Evolutionary conservation across 495 filamentous ascomycete genomes (phyloP), one percentile per base, ranked within the genome.

Genomic region (Trichoderma reesei): DNA sequence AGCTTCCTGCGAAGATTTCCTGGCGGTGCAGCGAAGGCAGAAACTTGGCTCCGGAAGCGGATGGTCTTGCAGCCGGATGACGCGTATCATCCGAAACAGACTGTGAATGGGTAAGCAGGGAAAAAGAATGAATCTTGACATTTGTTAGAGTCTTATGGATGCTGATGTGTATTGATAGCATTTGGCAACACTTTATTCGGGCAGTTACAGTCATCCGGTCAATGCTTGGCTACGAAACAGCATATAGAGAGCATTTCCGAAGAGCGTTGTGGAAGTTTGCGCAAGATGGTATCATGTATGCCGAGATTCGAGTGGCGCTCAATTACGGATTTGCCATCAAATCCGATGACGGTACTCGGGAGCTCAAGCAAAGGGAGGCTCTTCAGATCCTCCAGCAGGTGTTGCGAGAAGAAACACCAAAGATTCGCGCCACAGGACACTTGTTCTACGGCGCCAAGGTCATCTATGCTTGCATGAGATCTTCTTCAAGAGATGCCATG

Each of bases 401-500:
- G 3, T 4, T 33, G 7, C 2, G 18, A 56, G 44, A 64, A 41
- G 62, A 64, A 54, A 20, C 13, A 3, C 62, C 62, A 6, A 64
- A 64, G 13, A 64, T 64, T 18, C 62, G n/a, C 20, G 62, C 62
- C 10, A 13, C 62, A 1, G 62, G 62, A 3, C 62, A 26, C 36
- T 66, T 69, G 0, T 66, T 73, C 9, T 66, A 68, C 13, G 73
- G 73, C 11, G 65, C 72, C 61, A 74, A 74, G 65, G 66, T 75
- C 34, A 75, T 75, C 31, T 75, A 75, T 56, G 62, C 62, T 56
- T 75, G 73, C 67, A 72, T 70, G 11, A 70, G 72, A 46, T 69
- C 71, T 37, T 73, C 71, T 26, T 81, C 86, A 33, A 71, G 78
- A 37, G 84, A 83, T 41, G 80, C 78, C 2, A 69, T 75, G 5